Percentiles rank a stretch among this genome's conserved stretches.
Evolutionary conservation across 148 eudicot species (phyloP).

Genomic region (Fagopyrum tataricum): DNA sequence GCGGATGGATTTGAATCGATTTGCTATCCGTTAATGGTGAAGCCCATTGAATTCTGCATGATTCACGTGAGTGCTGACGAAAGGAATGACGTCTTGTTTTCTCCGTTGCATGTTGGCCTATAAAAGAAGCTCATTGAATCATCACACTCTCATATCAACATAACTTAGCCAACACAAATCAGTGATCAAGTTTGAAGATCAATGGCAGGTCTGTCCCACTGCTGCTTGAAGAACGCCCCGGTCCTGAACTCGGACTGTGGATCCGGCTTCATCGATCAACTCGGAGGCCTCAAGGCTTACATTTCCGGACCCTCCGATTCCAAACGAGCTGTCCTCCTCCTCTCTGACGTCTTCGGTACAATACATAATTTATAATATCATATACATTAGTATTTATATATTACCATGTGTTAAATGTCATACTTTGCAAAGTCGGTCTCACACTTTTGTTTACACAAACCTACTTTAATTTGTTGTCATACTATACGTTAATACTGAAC

Average conservation of each 20-base stretch:
- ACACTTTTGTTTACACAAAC: too few species aligned
- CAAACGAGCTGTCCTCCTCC: constrained; percentile 17
- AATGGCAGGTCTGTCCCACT: constrained; percentile 10
- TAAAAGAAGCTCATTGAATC: background rate
- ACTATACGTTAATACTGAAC: background rate
- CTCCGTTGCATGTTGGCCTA: background rate
- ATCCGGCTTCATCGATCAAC: constrained; percentile 12
- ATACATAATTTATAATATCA: background rate
- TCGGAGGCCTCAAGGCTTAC: constrained; percentile 21
- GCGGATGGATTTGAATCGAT: too few species aligned
- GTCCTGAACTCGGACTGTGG: constrained; percentile 14
- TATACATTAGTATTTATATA: background rate
- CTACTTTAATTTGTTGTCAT: too few species aligned
- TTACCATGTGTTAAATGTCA: background rate
- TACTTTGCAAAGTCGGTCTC: too few species aligned
- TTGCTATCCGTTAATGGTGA: too few species aligned
- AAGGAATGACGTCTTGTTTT: background rate
- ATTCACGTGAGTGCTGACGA: background rate
- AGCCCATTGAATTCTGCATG: background rate
- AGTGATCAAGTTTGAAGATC: background rate
- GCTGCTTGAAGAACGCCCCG: constrained; percentile 19
- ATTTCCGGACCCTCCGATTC: constrained; percentile 13
- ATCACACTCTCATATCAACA: background rate
- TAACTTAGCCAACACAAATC: background rate
- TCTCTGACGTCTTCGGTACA: constrained; percentile 19